Percentiles rank a stretch among this genome's conserved stretches.
These are phyloP conservation scores for Teratosphaeria viscida DNA, from an alignment of 2,329 filamentous ascomycete species.

Conservation along the genomic window DNA sequence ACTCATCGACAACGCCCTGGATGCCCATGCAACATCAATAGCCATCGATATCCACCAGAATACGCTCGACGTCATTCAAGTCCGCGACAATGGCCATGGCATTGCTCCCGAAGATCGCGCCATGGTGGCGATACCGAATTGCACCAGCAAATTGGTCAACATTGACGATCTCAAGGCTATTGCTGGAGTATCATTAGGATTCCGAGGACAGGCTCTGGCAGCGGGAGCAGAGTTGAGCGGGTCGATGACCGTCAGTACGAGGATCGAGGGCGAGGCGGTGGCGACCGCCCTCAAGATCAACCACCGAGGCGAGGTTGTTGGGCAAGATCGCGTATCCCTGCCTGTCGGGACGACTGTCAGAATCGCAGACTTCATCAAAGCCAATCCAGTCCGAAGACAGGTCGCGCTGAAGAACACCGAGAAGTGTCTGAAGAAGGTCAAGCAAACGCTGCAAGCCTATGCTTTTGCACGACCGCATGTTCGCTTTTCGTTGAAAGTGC, in stretches of 20 bases:
- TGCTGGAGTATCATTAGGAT: slow-evolving; percentile 56
- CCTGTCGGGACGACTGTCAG: slow-evolving; percentile 60
- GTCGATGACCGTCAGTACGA: slow-evolving; percentile 51
- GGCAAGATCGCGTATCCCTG: slow-evolving; percentile 39
- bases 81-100: slow-evolving; percentile 64
- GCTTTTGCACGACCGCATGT: slow-evolving; percentile 55
- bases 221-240: slow-evolving; percentile 51
- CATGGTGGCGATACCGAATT: slow-evolving; percentile 52
- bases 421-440: slow-evolving; percentile 49
- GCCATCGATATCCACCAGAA: slow-evolving; percentile 55
- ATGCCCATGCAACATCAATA: slow-evolving; percentile 57
- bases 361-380: slow-evolving; percentile 48
- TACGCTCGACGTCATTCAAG: slow-evolving; percentile 57
- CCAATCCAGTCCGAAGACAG: slow-evolving; percentile 54
- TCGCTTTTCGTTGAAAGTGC: slow-evolving; percentile 50
- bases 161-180: slow-evolving; percentile 51
- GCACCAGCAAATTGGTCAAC: slow-evolving; percentile 63
- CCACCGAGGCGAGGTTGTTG: slow-evolving; percentile 33
- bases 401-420: slow-evolving; percentile 46
- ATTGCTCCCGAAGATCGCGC: slow-evolving; percentile 53
- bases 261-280: slow-evolving; percentile 49
- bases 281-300: slow-evolving; percentile 45
- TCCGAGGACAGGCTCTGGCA: slow-evolving; percentile 64
- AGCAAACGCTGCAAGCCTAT: slow-evolving; percentile 52
- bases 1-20: slow-evolving; percentile 66